Percentiles rank a stretch among this genome's conserved stretches.
These are phyloP conservation scores for Rhodosporidiobolus odoratus DNA, from an alignment of 768 basidiomycete species.

Conservation along the genomic window DNA sequence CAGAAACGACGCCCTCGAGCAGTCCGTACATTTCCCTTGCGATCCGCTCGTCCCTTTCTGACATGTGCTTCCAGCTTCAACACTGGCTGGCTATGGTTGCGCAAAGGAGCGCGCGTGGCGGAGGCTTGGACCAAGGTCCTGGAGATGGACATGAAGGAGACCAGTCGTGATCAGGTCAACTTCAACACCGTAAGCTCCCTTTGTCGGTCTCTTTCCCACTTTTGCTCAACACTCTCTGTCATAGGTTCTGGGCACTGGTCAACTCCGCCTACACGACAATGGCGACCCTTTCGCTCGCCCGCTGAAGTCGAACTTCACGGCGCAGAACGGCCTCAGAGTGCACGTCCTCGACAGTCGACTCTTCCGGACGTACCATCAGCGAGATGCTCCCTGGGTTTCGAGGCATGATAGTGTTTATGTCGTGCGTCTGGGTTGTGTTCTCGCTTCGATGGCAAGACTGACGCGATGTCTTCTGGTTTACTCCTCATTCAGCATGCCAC, in stretches of 20 bases:
- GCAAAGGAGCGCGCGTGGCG: neutral
- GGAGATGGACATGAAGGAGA: constrained; percentile 6
- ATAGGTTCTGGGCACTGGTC: constrained; percentile 17
- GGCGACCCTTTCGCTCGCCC: neutral
- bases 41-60: too few relatives aligned
- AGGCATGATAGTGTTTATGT: constrained; percentile 13
- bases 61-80: too few relatives aligned
- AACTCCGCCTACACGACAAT: neutral
- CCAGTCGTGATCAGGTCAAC: neutral
- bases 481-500: constrained; percentile 11
- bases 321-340: constrained; percentile 1
- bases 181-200: constrained; percentile 10
- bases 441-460: too few relatives aligned
- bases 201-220: neutral
- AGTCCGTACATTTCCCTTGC: too few relatives aligned
- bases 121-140: constrained; percentile 25
- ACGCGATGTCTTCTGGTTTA: neutral
- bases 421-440: neutral
- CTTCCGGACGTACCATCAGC: constrained; percentile 9
- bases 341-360: constrained; percentile 1
- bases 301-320: neutral
- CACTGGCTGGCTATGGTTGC: constrained; percentile 28
- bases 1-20: constrained; percentile 10
- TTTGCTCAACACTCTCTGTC: neutral
- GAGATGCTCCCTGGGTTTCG: neutral